Base-by-base conservation (phyloP, 2,329 filamentous ascomycete species). In the Escovopsis weberi region DNA sequence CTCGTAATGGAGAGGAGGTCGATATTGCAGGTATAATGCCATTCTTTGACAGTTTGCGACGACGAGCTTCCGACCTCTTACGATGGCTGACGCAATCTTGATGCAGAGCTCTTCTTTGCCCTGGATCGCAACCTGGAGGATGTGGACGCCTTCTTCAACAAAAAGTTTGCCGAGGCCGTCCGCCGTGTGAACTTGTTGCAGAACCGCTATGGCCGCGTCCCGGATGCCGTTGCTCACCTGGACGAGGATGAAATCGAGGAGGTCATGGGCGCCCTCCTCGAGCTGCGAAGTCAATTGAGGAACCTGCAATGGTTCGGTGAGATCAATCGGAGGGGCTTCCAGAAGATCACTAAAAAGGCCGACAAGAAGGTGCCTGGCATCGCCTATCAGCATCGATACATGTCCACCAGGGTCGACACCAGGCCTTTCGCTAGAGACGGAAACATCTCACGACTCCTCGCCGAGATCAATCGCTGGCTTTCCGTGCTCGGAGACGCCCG, bases 341-440 rank as follows among this genome's bases (percentile, higher is more conserved):
- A 93, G 60, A 98, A 98, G 67, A 98, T 98, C 61, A 94, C 91
- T 41, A 98, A 98, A 69, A 98, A 98, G 64, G 69, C 95, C 38
- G 91, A 98, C 64, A 98, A 98, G 67, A 95, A 94, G 65, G 76
- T 95, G 3, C 73, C 82, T 1, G 73, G 76, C 38, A 76, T 79
- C 4, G 74, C 80, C 40, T 81, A 85, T 0, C 88, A 95, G 65
- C 80, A 85, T 57, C 77, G 80, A 45, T 98, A 96, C 56, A 72
- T 98, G 46, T 78, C 83, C 35, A 86, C 86, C 38, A 94, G 93
- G 65, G 89, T 98, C 44, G 85, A 94, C 51, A 80, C 85, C 2
- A 81, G 80, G 50, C 77, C 85, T 1, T 98, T 98, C 61, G 85
- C 89, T 15, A 88, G 85, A 48, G 89, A 76, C 48, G 66, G 60